A percentile compares a stretch with the other conserved stretches of the same genome.
Evolutionary conservation across 2,329 filamentous ascomycete species (phyloP).

Genomic region (Ceratocystiopsis brevicomis): DNA sequence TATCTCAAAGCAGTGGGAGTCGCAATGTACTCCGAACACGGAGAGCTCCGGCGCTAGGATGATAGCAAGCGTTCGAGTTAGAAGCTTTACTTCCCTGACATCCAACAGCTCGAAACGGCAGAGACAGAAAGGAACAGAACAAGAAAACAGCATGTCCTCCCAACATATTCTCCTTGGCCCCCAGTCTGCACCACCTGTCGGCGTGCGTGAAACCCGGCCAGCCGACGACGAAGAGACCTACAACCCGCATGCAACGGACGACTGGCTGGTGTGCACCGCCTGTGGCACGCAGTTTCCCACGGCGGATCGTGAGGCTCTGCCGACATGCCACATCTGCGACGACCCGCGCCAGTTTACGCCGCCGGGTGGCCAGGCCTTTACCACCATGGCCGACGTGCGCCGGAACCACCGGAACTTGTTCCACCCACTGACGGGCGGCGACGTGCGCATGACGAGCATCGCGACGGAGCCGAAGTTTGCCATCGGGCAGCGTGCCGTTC

Average conservation of each 20-base stretch:
- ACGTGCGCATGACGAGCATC: conserved; percentile 27
- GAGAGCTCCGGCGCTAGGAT: too few relatives aligned
- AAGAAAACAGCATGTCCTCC: too few relatives aligned
- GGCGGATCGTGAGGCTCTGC: conserved; percentile 26
- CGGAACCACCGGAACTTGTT: conserved; percentile 33
- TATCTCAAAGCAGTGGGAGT: too few relatives aligned
- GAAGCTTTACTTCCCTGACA: too few relatives aligned
- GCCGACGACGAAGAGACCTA: not conserved
- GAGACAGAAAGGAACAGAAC: too few relatives aligned
- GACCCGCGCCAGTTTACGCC: conserved; percentile 55
- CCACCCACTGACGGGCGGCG: conserved; percentile 21
- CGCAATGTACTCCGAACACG: too few relatives aligned
- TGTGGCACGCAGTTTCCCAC: conserved; percentile 53
- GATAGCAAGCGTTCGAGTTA: too few relatives aligned
- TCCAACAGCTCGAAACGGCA: too few relatives aligned
- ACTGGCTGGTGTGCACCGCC: conserved; percentile 40
- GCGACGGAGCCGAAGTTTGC: conserved; percentile 38
- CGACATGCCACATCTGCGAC: conserved; percentile 51
- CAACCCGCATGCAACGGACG: conserved; percentile 6
- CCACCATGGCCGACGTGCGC: conserved; percentile 31
- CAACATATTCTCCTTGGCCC: too few relatives aligned
- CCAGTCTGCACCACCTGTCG: too few relatives aligned
- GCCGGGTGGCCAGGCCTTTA: conserved; percentile 44
- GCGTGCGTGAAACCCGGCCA: too few relatives aligned
- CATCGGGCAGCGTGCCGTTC: conserved; percentile 57